Conservation (phyloP, 2,329 filamentous ascomycete genomes). For the Claviceps pazoutovae region DNA sequence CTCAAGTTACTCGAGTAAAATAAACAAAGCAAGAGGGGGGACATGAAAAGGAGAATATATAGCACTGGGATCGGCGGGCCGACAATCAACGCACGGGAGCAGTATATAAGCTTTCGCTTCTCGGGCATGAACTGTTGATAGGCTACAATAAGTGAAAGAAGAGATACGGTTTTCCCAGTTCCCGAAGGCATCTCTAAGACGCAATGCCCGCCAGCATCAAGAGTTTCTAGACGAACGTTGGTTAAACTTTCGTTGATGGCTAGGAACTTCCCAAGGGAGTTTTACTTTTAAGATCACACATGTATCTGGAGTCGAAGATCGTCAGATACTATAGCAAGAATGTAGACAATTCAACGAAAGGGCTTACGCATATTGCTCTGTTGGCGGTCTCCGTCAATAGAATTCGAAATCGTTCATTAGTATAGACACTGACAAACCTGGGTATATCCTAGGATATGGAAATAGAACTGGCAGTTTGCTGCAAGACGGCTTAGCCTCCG, state of each 20-base stretch:
- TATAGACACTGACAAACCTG: slow-evolving; percentile 24
- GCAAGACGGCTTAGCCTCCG: slow-evolving; percentile 9
- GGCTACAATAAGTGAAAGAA: slow-evolving; percentile 87
- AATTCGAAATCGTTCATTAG: neutral
- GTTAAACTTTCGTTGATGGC: neutral
- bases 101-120: slow-evolving; percentile 93
- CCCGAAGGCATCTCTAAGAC: slow-evolving; percentile 98
- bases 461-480: slow-evolving; percentile 45
- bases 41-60: neutral
- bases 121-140: slow-evolving; percentile 92
- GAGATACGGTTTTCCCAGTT: slow-evolving; percentile 91
- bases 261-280: neutral
- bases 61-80: neutral
- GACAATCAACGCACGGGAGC: slow-evolving; percentile 51
- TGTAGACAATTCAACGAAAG: neutral
- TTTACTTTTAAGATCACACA: slow-evolving; percentile 43
- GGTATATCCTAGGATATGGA: slow-evolving; percentile 45
- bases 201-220: slow-evolving; percentile 89
- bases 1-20: neutral
- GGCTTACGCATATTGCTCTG: slow-evolving; percentile 42
- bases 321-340: neutral
- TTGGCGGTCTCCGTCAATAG: neutral
- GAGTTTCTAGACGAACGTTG: slow-evolving; percentile 39
- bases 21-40: neutral
- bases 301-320: slow-evolving; percentile 27